Evolutionary conservation across 2,329 filamentous ascomycete species (phyloP), one percentile per base, ranked within the genome.

Genomic region (Fusarium concolor): DNA sequence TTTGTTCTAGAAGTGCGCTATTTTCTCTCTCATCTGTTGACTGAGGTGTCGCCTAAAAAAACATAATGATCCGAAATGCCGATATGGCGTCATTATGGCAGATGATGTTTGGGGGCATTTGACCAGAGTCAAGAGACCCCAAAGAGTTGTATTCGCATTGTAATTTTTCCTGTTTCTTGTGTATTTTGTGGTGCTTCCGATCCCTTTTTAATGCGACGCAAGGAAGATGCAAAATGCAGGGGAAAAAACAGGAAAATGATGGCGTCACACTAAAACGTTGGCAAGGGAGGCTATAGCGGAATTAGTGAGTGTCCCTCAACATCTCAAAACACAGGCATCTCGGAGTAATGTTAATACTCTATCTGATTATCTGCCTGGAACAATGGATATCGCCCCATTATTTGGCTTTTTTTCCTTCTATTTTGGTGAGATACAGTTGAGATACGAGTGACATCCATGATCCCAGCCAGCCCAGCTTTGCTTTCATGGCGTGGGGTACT

Each of bases 161-260:
- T 49, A 22, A n/a, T 22, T 6, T 24, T 56, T 50, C n/a, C 29
- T 28, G 28, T 51, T 51, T 37, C 43, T 28, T 58, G 29, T 31
- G 29, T 12, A 12, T 12, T 42, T 51, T 58, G n/a, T 41, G 57
- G 39, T 49, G 35, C n/a, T 29, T 47, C 33, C 2, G 18, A 24
- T 44, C 20, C 15, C 1, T 24, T 37, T 17, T 51, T 51, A 26
- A 62, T 62, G 31, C 31, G 29, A 56, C 35, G 44, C 28, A 28
- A 29, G 26, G 24, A 22, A 33, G 11, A 33, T 33, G 29, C 29
- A 31, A 35, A 43, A 64, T 64, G 59, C 61, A 64, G 60, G 61
- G 38, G 44, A 17, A 43, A 56, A 58, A 64, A 59, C 61, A 65
- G 52, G 61, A 64, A 52, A 51, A 33, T 24, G 39, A 65, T 64